Evolutionary conservation across 768 basidiomycete genomes (phyloP).

Genomic region (Boletellus sp.): DNA sequence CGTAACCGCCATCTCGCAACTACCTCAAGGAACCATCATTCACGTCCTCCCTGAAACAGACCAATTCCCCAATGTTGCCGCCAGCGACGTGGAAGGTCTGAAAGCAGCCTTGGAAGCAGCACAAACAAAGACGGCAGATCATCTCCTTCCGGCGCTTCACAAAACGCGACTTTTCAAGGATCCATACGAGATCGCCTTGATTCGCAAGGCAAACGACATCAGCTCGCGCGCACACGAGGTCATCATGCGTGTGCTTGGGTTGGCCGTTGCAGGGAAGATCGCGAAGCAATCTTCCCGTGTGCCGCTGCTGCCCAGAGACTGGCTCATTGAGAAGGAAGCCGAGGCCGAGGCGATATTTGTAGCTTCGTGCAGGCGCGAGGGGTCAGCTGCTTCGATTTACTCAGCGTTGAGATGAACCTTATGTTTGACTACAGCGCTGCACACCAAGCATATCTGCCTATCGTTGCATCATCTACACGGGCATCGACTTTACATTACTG

Average conservation of each 20-base stretch:
- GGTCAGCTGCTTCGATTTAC: slow-evolving; percentile 46
- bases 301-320: slow-evolving; percentile 69
- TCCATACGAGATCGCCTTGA: slow-evolving; percentile 64
- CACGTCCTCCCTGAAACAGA: slow-evolving; percentile 55
- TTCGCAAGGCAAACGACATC: slow-evolving; percentile 79
- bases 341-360: slow-evolving; percentile 95
- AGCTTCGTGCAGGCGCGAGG: slow-evolving; percentile 83
- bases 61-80: slow-evolving; percentile 18
- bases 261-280: slow-evolving; percentile 59
- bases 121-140: slow-evolving; percentile 26
- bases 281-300: slow-evolving; percentile 37
- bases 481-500: slow-evolving; percentile 94
- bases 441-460: slow-evolving; percentile 90
- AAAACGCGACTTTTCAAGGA: slow-evolving; percentile 78
- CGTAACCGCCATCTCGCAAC: slow-evolving; percentile 40
- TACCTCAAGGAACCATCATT: slow-evolving; percentile 52
- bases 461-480: slow-evolving; percentile 81
- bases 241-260: slow-evolving; percentile 87
- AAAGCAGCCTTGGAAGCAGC: not conserved
- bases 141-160: slow-evolving; percentile 78
- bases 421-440: slow-evolving; percentile 48
- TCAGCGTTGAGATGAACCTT: not conserved
- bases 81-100: slow-evolving; percentile 8
- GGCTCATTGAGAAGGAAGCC: slow-evolving; percentile 88
- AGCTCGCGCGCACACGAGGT: slow-evolving; percentile 87